Evolutionary conservation across 805 yeast species (phyloP).

Genomic region (Pichia ethanolica): DNA sequence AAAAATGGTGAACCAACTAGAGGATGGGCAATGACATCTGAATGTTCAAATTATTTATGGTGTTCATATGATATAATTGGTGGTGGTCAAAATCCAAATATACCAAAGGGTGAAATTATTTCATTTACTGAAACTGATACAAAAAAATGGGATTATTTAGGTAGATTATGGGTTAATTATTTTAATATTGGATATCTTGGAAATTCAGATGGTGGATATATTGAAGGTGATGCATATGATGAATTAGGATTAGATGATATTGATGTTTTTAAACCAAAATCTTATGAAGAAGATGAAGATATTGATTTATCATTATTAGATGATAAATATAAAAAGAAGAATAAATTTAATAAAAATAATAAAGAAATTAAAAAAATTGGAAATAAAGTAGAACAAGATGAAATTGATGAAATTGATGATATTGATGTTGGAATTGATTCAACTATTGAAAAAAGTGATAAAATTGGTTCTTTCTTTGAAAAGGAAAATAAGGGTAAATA

Average conservation of each 20-base stretch:
- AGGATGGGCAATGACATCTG: constrained; percentile 49
- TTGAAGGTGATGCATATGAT: constrained; percentile 27
- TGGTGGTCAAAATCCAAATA: constrained; percentile 33
- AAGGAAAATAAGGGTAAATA: background rate
- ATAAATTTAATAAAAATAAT: too few species aligned
- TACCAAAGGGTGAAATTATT: constrained; percentile 39
- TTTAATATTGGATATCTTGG: constrained; percentile 24
- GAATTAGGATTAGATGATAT: constrained; percentile 23
- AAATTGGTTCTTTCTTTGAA: background rate
- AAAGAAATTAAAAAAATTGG: too few species aligned
- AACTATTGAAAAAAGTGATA: background rate
- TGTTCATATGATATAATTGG: constrained; percentile 56
- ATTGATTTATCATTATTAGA: background rate
- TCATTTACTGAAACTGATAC: constrained; percentile 26
- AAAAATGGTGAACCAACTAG: constrained; percentile 37
- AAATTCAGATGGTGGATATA: constrained; percentile 21
- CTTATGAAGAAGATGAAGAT: constrained; percentile 1
- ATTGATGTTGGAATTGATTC: background rate
- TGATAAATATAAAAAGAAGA: background rate
- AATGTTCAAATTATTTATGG: constrained; percentile 52
- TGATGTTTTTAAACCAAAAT: constrained; percentile 7
- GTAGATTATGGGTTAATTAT: constrained; percentile 46
- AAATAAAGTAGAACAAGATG: too few species aligned
- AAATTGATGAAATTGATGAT: background rate
- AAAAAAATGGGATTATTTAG: constrained; percentile 35